These are phyloP conservation scores for Galium porrigens DNA, from an alignment of 305 asterid genomes.

Conservation along the genomic window DNA sequence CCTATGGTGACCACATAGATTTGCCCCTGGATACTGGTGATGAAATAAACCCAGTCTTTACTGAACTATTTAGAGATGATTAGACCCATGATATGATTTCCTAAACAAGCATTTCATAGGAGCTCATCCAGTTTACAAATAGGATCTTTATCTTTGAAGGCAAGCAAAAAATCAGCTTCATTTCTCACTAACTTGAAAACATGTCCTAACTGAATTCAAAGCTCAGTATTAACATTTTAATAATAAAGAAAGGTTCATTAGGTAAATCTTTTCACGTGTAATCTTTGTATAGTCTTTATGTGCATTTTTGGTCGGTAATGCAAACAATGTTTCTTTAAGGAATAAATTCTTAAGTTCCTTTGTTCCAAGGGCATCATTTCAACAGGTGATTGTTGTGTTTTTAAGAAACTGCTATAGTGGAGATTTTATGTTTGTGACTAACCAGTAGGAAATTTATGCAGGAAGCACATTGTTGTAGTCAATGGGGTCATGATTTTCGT, in stretches of 20 bases:
- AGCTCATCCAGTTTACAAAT: neutral
- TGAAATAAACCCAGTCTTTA: no score
- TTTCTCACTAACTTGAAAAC: neutral
- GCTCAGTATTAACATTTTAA: neutral
- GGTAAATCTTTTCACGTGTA: neutral
- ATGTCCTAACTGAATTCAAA: no score
- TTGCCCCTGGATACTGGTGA: no score
- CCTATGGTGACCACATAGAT: no score
- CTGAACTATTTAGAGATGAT: no score
- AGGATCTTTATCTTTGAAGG: neutral
- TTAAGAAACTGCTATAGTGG: neutral
- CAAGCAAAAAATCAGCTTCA: neutral
- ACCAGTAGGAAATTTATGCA: slow-evolving; percentile 20
- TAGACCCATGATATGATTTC: neutral
- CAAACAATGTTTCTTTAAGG: neutral
- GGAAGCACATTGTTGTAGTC: slow-evolving; percentile 99
- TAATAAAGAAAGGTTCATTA: neutral
- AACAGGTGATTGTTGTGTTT: neutral
- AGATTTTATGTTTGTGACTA: slow-evolving; percentile 3
- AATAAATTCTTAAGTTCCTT: neutral
- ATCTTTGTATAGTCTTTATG: neutral
- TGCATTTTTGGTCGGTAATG: neutral
- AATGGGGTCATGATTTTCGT: slow-evolving; percentile 99
- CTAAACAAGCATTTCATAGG: neutral
- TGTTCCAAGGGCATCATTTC: neutral